Percentiles rank a stretch among this genome's conserved stretches.
Conservation (phyloP, 208 protist species). For the Endotrypanum monterogeii region DNA sequence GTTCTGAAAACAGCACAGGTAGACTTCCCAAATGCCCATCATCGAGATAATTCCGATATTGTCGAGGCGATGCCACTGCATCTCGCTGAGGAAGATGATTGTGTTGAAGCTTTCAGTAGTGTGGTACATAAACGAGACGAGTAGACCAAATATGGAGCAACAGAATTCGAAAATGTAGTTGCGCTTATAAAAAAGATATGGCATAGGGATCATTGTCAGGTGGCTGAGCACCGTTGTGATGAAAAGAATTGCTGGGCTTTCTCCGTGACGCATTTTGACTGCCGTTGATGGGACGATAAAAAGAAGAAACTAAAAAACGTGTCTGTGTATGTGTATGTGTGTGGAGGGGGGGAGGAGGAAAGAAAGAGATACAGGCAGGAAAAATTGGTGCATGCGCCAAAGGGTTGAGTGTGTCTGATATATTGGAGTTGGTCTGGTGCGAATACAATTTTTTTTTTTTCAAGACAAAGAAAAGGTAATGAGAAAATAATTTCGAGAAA, state of each 20-base stretch:
- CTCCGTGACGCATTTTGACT: slow-evolving; percentile 26
- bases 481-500: too few species aligned
- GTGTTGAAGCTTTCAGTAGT: slow-evolving; percentile 52
- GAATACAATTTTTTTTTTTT: too few species aligned
- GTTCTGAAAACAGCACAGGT: slow-evolving; percentile 40
- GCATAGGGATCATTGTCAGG: slow-evolving; percentile 53
- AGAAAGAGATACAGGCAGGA: neutral
- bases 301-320: too few species aligned
- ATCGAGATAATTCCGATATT: slow-evolving; percentile 63
- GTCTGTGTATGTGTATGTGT: neutral
- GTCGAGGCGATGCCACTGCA: slow-evolving; percentile 77
- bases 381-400: too few species aligned
- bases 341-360: slow-evolving; percentile 2
- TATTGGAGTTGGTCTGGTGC: too few species aligned
- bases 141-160: slow-evolving; percentile 49
- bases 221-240: slow-evolving; percentile 74
- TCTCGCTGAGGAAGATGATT: slow-evolving; percentile 59
- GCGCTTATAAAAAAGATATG: slow-evolving; percentile 45
- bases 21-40: slow-evolving; percentile 57
- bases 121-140: slow-evolving; percentile 82
- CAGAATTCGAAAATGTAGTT: slow-evolving; percentile 57
- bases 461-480: too few species aligned
- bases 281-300: too few species aligned
- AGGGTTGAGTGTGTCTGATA: too few species aligned
- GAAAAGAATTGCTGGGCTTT: slow-evolving; percentile 44